These are phyloP conservation scores for Arxiozyma heterogenica DNA, from an alignment of 1,139 yeast species.

Conservation along the genomic window DNA sequence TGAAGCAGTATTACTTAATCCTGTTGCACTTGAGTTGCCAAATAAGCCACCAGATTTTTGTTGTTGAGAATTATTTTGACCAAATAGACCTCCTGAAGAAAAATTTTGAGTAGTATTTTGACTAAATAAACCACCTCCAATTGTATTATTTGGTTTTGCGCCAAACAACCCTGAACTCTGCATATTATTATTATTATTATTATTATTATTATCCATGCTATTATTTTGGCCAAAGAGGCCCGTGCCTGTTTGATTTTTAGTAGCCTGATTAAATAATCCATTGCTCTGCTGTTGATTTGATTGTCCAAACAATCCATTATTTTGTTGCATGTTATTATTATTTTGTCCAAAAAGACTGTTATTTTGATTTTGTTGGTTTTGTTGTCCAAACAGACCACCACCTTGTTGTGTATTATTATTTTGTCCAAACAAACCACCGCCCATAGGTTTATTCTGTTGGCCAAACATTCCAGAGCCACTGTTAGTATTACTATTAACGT, in stretches of 20 bases:
- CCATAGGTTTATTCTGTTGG: conserved; percentile 17
- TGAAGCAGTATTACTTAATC: neutral
- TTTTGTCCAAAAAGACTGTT: conserved; percentile 27
- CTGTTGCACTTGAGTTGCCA: neutral
- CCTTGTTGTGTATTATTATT: conserved; percentile 16
- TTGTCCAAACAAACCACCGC: conserved; percentile 27
- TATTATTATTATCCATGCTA: too few relatives aligned
- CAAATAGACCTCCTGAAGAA: conserved; percentile 13
- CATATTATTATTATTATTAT: conserved; percentile 10
- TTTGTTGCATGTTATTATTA: conserved; percentile 12
- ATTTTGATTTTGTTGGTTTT: conserved; percentile 12
- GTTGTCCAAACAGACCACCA: conserved; percentile 7
- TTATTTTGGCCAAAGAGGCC: conserved; percentile 32
- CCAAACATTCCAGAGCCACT: conserved; percentile 23
- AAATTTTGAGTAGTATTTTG: conserved; percentile 9
- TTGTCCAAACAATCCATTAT: conserved; percentile 31
- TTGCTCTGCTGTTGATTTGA: conserved; percentile 13
- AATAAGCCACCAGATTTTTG: conserved; percentile 1
- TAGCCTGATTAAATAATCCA: conserved; percentile 33
- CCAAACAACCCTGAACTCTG: conserved; percentile 4
- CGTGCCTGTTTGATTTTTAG: conserved; percentile 2
- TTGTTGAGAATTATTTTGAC: conserved; percentile 3
- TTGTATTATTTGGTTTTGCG: conserved; percentile 14
- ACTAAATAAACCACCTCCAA: conserved; percentile 27
- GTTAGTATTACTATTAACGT: neutral